Evolutionary conservation across 1,139 yeast species (phyloP).

Genomic region (Debaryomyces sp.): DNA sequence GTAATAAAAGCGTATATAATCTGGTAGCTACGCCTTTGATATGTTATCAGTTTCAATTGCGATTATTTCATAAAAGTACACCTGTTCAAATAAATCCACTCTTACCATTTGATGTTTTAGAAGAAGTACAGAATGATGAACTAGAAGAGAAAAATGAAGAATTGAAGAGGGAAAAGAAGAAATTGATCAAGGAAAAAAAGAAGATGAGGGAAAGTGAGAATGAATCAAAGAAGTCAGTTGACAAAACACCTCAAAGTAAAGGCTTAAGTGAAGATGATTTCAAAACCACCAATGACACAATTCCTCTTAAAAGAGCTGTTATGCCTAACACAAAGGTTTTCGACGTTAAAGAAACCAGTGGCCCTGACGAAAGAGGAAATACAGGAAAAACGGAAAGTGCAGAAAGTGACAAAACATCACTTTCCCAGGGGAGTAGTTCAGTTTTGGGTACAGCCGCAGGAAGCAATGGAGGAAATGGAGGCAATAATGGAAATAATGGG

Average conservation of each 20-base stretch:
- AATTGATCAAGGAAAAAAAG: slow-evolving; percentile 24
- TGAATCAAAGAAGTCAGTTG: slow-evolving; percentile 6
- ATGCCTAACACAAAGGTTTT: slow-evolving; percentile 13
- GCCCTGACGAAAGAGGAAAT: slow-evolving; percentile 13
- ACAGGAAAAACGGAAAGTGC: slow-evolving; percentile 23
- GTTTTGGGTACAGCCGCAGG: not conserved
- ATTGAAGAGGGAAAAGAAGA: slow-evolving; percentile 28
- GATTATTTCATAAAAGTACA: not conserved
- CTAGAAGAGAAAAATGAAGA: slow-evolving; percentile 29
- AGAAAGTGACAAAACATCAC: slow-evolving; percentile 14
- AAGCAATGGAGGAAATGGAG: slow-evolving; percentile 11
- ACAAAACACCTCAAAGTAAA: not conserved
- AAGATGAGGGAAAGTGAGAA: slow-evolving; percentile 15
- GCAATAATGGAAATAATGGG: slow-evolving; percentile 12
- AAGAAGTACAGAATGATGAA: slow-evolving; percentile 34
- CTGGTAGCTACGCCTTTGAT: not conserved
- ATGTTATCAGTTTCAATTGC: slow-evolving; percentile 5
- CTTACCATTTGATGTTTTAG: slow-evolving; percentile 35
- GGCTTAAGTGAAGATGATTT: slow-evolving; percentile 5
- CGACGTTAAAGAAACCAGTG: not conserved
- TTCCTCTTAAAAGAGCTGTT: slow-evolving; percentile 18
- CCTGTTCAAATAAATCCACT: slow-evolving; percentile 26
- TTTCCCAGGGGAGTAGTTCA: not conserved
- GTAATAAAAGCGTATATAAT: not conserved
- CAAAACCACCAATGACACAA: slow-evolving; percentile 18